Conservation (phyloP, 768 basidiomycete genomes). For the Rhodosporidiobolus odoratus region DNA sequence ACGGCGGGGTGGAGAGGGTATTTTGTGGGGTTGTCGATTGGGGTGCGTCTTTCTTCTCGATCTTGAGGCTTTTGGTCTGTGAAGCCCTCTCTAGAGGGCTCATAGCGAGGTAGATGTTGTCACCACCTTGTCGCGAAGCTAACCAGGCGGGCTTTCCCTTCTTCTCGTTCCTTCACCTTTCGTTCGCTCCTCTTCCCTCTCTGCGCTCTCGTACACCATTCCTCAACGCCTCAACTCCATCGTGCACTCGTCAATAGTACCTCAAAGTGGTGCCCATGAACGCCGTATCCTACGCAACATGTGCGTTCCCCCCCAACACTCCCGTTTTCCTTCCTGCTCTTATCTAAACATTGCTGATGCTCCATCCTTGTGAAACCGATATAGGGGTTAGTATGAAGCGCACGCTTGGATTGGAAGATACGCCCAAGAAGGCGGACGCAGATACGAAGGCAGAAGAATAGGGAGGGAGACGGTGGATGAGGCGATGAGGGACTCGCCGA, state of each 20-base stretch:
- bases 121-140: too few species aligned
- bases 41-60: conserved; percentile 45
- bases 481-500: neutral
- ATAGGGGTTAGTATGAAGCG: conserved; percentile 28
- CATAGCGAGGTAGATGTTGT: too few species aligned
- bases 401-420: conserved; percentile 19
- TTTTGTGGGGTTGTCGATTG: conserved; percentile 83
- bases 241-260: conserved; percentile 50
- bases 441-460: neutral
- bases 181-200: neutral
- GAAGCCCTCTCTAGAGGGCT: neutral
- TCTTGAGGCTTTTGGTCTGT: neutral
- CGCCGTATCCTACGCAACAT: conserved; percentile 83
- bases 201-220: neutral
- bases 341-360: neutral
- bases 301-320: too few species aligned
- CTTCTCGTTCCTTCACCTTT: neutral
- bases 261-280: conserved; percentile 95
- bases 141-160: too few species aligned
- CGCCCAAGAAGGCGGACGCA: neutral
- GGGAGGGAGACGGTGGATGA: neutral
- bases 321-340: conserved; percentile 52
- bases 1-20: conserved; percentile 77
- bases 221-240: neutral
- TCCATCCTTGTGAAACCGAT: neutral